These are phyloP conservation scores for Aquilaria sinensis DNA, from an alignment of 345 rosid genomes.

Conservation along the genomic window DNA sequence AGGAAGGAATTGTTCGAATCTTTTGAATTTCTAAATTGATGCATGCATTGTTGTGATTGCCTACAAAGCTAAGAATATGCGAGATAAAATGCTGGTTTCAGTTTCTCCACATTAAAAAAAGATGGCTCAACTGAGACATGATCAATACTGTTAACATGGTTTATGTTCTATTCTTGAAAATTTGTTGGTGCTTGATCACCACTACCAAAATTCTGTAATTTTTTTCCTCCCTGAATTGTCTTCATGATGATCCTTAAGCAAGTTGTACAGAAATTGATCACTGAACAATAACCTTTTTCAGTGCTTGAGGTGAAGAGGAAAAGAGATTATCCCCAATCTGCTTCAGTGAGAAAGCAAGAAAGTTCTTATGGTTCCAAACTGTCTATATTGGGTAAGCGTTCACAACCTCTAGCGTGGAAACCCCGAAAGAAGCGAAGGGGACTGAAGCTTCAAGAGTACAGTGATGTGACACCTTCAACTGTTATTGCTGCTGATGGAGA, in stretches of 20 bases:
- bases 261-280: slow-evolving; percentile 2
- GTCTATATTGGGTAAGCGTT: slow-evolving; percentile 15
- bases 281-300: not conserved
- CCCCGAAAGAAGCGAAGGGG: slow-evolving; percentile 21
- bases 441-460: slow-evolving; percentile 15
- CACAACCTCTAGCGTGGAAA: slow-evolving; percentile 34
- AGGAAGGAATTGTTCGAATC: too few species aligned
- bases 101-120: too few species aligned
- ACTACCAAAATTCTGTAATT: too few species aligned
- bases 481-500: slow-evolving; percentile 1
- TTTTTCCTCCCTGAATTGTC: too few species aligned
- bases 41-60: too few species aligned
- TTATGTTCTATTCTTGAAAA: too few species aligned
- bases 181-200: too few species aligned
- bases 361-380: slow-evolving; percentile 5
- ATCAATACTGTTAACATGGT: too few species aligned
- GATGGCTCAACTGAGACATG: too few species aligned
- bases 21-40: too few species aligned
- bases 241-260: not conserved
- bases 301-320: not conserved
- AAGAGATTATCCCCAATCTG: not conserved
- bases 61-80: too few species aligned
- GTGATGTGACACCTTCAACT: not conserved
- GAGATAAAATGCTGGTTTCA: too few species aligned
- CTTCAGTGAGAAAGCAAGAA: slow-evolving; percentile 9